These are phyloP conservation scores for Metschnikowia arizonensis DNA, from an alignment of 805 yeast species.

Conservation along the genomic window DNA sequence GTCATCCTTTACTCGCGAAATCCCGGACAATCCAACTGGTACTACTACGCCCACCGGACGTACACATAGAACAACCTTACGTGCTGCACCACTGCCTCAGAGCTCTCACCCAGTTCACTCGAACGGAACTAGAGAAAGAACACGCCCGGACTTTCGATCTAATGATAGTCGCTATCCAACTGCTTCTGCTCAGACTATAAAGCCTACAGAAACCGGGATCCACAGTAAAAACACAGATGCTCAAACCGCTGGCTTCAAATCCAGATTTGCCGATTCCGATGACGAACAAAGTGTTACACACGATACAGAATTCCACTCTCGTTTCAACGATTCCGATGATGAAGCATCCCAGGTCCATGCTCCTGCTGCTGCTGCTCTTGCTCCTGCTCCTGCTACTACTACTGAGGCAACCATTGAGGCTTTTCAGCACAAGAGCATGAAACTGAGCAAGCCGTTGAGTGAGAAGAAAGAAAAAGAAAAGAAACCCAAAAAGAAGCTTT, in stretches of 20 bases:
- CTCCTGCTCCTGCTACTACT: slow-evolving; percentile 2
- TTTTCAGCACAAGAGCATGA: slow-evolving; percentile 12
- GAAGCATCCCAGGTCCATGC: slow-evolving; percentile 13
- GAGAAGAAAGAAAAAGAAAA: slow-evolving; percentile 21
- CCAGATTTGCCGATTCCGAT: slow-evolving; percentile 63
- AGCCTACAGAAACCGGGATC: not conserved
- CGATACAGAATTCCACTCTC: slow-evolving; percentile 21
- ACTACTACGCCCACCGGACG: slow-evolving; percentile 3
- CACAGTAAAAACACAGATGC: not conserved
- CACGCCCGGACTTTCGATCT: not conserved
- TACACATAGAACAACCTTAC: slow-evolving; percentile 9
- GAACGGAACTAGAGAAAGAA: not conserved
- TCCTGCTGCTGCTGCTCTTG: not conserved
- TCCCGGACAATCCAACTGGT: slow-evolving; percentile 1
- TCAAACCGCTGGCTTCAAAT: slow-evolving; percentile 33
- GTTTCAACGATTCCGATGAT: slow-evolving; percentile 31
- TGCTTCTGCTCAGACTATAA: not conserved
- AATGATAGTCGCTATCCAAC: not conserved
- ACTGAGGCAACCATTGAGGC: slow-evolving; percentile 8
- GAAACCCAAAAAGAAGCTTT: slow-evolving; percentile 29
- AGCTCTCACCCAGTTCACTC: not conserved
- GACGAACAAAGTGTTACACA: slow-evolving; percentile 38
- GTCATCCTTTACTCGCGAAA: slow-evolving; percentile 56
- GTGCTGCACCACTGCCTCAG: slow-evolving; percentile 4
- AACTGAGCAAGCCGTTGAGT: slow-evolving; percentile 11